Conservation (phyloP, 2,329 filamentous ascomycete genomes). For the Aspergillus sojae region DNA sequence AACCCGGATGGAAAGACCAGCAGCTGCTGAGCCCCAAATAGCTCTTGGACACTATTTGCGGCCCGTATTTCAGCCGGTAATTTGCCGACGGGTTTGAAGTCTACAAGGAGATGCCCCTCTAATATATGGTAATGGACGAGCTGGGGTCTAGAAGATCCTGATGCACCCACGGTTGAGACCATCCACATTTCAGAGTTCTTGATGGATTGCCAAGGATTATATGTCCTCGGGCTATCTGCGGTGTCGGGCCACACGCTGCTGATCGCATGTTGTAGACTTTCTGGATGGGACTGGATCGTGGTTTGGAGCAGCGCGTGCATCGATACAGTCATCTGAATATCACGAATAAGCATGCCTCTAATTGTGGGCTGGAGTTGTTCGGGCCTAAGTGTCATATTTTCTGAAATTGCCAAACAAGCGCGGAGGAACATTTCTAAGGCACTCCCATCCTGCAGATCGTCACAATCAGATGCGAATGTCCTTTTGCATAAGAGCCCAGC, state of each 20-base stretch:
- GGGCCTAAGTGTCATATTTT: background rate
- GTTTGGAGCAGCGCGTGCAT: slow-evolving; percentile 38
- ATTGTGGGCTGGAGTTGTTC: background rate
- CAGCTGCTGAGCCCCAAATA: background rate
- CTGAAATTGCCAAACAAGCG: background rate
- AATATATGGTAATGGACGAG: slow-evolving; percentile 49
- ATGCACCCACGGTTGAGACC: slow-evolving; percentile 28
- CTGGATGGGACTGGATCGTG: slow-evolving; percentile 34
- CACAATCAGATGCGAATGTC: background rate
- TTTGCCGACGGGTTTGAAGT: slow-evolving; percentile 53
- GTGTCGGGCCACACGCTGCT: slow-evolving; percentile 47
- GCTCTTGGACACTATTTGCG: slow-evolving; percentile 34
- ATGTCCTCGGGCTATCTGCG: slow-evolving; percentile 18
- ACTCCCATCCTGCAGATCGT: background rate
- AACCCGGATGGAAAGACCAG: background rate
- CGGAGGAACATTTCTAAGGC: background rate
- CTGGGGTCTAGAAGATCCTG: slow-evolving; percentile 34
- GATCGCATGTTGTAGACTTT: slow-evolving; percentile 39
- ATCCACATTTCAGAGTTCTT: slow-evolving; percentile 30
- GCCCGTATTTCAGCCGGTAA: slow-evolving; percentile 56
- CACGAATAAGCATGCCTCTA: slow-evolving; percentile 44
- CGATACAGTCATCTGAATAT: slow-evolving; percentile 47
- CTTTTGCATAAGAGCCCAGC: background rate
- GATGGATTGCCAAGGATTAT: slow-evolving; percentile 27
- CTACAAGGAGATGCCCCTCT: slow-evolving; percentile 51